Evolutionary conservation across 108 stramenopile species (phyloP), one percentile per base, ranked within the genome.

Genomic region (Conticribra weissflogii): DNA sequence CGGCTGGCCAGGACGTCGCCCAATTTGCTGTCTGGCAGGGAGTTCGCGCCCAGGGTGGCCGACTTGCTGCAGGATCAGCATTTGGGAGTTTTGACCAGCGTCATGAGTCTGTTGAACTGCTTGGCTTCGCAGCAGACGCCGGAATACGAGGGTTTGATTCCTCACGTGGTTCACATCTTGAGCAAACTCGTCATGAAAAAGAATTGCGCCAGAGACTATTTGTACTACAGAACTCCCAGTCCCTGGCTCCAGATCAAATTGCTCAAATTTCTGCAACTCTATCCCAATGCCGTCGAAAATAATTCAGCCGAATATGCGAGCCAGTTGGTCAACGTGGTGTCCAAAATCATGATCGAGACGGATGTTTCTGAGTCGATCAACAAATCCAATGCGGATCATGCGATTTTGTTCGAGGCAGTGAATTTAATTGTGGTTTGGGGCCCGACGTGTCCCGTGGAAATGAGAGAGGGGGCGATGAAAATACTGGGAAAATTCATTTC

Each of bases 321-420:
- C 14, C 91, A 93, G 66, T 82, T 99, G 5, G 81, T 85, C 41
- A 88, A 86, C 49, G 86, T 93, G 41, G 88, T 99, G 30, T 85
- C 87, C 1, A 88, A 88, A 59, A 96, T 97, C 74, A 60, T 97
- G 58, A 91, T 89, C 24, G 93, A 94, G 67, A 96, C 96, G 4
- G 90, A 92, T 41, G 94, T 98, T 2, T 93, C 91, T 31, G 94
- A 96, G 31, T 91, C 88, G n/a, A 96, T 97, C 60, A 98, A 98
- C 83, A 97, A 97, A 72, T 96, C 90, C 50, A 99, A 97, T 68
- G 98, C 97, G 34, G 96, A 97, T 70, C 96, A 99, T 71, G 91
- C 96, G 28, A 82, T 99, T 32, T 70, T 98, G 59, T 97, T 98
- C 63, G 98, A 99, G 82, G 96, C 97, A 15, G 90, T 98, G 51